Percentiles rank a stretch among this genome's conserved stretches.
Conservation (phyloP, 2,329 filamentous ascomycete species). For the Colletotrichum cereale region DNA sequence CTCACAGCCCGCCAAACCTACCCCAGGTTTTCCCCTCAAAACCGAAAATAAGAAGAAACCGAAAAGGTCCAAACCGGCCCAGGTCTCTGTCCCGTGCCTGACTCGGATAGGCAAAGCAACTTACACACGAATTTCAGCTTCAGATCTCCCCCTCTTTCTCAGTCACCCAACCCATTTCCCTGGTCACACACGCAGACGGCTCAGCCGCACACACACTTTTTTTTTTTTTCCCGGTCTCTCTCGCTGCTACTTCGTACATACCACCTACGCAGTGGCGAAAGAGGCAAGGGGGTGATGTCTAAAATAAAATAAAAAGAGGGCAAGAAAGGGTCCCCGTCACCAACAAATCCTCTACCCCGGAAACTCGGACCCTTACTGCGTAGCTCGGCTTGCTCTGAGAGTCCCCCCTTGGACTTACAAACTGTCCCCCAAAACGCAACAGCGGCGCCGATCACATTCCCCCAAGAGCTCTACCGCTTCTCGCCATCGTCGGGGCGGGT, state of each 20-base stretch:
- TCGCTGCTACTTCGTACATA: neutral
- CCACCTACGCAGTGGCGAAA: neutral
- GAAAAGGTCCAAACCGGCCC: neutral
- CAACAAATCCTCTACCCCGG: slow-evolving; percentile 5
- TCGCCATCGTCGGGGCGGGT: neutral
- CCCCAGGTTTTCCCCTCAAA: slow-evolving; percentile 34
- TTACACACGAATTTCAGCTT: neutral
- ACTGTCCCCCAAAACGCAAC: neutral
- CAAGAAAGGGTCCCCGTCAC: neutral
- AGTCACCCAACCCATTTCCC: neutral
- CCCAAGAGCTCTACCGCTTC: neutral
- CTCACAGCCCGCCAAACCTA: slow-evolving; percentile 24
- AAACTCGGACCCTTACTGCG: slow-evolving; percentile 8
- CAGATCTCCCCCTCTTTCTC: neutral
- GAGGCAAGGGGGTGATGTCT: neutral
- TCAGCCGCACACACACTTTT: neutral
- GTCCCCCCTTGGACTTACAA: neutral
- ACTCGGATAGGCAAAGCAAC: neutral
- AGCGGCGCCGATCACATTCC: neutral
- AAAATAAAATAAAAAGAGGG: neutral
- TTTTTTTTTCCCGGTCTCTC: neutral
- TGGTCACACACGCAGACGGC: neutral
- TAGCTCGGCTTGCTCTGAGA: neutral
- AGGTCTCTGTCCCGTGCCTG: no score
- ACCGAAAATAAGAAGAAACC: neutral